A percentile compares a stretch with the other conserved stretches of the same genome.
Evolutionary conservation across 768 basidiomycete genomes (phyloP).

Genomic region (Leccinum broughii): DNA sequence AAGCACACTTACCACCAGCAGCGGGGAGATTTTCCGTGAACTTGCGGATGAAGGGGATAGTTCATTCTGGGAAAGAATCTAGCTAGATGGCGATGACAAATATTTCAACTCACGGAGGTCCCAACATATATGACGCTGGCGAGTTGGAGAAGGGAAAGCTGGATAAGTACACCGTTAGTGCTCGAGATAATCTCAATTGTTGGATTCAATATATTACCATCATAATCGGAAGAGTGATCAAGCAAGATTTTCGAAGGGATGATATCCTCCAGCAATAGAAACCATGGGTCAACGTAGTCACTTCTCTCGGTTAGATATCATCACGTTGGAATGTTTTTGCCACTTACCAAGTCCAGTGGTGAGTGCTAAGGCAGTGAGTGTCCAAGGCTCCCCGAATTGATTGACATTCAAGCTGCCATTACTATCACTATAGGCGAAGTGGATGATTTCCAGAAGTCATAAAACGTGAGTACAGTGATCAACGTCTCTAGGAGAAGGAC

Average conservation of each 20-base stretch:
- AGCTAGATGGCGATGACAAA: neutral
- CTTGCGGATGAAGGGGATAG: neutral
- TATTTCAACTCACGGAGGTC: neutral
- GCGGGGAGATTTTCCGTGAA: neutral
- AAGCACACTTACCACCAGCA: constrained; percentile 11
- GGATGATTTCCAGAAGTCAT: constrained; percentile 9
- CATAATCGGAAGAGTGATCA: constrained; percentile 13
- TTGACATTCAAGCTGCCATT: neutral
- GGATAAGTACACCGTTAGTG: neutral
- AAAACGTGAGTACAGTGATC: constrained; percentile 15
- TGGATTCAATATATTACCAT: constrained; percentile 8
- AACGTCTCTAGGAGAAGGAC: constrained; percentile 20
- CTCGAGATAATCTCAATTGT: neutral
- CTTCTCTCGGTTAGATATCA: neutral
- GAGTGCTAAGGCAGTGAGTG: neutral
- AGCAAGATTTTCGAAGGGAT: neutral
- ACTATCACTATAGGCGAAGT: neutral
- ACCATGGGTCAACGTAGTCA: constrained; percentile 9
- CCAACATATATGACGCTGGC: constrained; percentile 13
- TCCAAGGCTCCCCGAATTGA: neutral
- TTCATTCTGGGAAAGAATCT: neutral
- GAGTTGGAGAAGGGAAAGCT: constrained; percentile 28
- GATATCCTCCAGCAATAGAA: constrained; percentile 28
- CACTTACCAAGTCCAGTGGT: constrained; percentile 24
- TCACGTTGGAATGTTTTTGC: neutral